Percentiles rank a stretch among this genome's conserved stretches.
Conservation (phyloP, 169 alveolate genomes). For the Babesia bigemina region DNA sequence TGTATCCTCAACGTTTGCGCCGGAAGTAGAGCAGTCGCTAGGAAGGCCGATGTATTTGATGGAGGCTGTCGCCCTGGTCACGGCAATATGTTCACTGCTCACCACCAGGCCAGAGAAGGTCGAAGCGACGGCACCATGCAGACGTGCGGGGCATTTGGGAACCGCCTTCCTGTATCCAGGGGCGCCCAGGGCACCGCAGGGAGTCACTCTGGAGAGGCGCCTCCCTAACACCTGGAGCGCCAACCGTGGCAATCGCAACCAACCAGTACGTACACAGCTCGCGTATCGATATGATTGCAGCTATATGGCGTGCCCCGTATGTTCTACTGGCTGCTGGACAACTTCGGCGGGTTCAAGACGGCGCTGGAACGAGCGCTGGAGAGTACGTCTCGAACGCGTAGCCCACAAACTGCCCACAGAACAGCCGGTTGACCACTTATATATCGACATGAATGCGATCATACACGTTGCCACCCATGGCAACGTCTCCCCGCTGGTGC, state of each 20-base stretch:
- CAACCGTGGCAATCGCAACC: neutral
- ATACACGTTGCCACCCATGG: conserved; percentile 70
- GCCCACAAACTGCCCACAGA: neutral
- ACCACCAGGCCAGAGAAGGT: neutral
- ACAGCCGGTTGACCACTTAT: conserved; percentile 53
- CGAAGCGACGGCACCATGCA: neutral
- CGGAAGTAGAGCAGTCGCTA: neutral
- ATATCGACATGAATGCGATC: conserved; percentile 67
- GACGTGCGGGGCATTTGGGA: neutral
- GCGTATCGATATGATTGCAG: neutral
- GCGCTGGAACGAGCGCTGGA: conserved; percentile 35
- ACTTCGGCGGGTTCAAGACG: conserved; percentile 33
- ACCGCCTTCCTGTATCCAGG: conserved; percentile 16
- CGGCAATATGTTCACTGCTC: conserved; percentile 17
- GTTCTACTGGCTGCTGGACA: conserved; percentile 61
- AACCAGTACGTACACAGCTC: neutral
- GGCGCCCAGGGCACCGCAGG: neutral
- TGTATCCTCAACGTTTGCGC: neutral
- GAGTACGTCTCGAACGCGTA: conserved; percentile 9
- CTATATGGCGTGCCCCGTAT: conserved; percentile 64
- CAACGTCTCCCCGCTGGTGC: conserved; percentile 39
- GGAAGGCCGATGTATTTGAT: conserved; percentile 22
- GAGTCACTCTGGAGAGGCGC: neutral
- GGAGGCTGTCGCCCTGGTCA: conserved; percentile 22
- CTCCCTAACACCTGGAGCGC: neutral